Percentiles rank a stretch among this genome's conserved stretches.
Conservation (phyloP, 2,329 filamentous ascomycete genomes). For the Botrytis porri region DNA sequence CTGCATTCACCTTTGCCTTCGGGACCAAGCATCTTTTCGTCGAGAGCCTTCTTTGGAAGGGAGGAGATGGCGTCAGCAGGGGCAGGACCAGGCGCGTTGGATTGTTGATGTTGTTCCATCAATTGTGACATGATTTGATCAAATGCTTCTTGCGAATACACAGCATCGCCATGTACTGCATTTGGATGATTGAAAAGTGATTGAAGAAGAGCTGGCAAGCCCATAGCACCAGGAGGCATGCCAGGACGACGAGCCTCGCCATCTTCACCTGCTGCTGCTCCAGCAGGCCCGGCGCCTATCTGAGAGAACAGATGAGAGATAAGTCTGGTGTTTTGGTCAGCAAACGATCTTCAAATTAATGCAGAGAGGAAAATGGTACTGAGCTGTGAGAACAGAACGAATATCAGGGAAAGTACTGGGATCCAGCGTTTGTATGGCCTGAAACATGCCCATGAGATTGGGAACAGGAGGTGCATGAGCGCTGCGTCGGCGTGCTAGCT, state of each 20-base stretch:
- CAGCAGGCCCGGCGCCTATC: slow-evolving; percentile 19
- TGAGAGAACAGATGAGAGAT: slow-evolving; percentile 33
- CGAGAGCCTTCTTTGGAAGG: slow-evolving; percentile 68
- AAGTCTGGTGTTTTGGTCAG: slow-evolving; percentile 35
- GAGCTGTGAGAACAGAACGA: slow-evolving; percentile 12
- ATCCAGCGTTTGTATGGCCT: background rate
- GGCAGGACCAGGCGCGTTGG: slow-evolving; percentile 79
- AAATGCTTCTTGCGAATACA: slow-evolving; percentile 86
- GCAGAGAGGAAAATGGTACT: slow-evolving; percentile 27
- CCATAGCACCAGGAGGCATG: slow-evolving; percentile 40
- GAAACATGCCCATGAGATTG: background rate
- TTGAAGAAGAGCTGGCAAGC: slow-evolving; percentile 53
- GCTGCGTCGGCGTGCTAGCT: too few relatives aligned
- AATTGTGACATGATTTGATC: slow-evolving; percentile 84
- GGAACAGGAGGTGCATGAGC: background rate
- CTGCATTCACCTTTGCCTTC: slow-evolving; percentile 77
- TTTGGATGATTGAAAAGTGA: slow-evolving; percentile 52
- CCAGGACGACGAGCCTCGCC: slow-evolving; percentile 32
- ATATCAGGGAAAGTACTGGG: slow-evolving; percentile 17
- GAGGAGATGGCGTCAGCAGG: slow-evolving; percentile 69
- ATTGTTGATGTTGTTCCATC: slow-evolving; percentile 77
- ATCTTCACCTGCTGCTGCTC: slow-evolving; percentile 21
- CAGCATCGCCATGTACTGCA: slow-evolving; percentile 68
- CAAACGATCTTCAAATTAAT: slow-evolving; percentile 29
- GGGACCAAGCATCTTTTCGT: slow-evolving; percentile 63